Conservation (phyloP, 345 rosid genomes). For the Aquilaria malaccensis region DNA sequence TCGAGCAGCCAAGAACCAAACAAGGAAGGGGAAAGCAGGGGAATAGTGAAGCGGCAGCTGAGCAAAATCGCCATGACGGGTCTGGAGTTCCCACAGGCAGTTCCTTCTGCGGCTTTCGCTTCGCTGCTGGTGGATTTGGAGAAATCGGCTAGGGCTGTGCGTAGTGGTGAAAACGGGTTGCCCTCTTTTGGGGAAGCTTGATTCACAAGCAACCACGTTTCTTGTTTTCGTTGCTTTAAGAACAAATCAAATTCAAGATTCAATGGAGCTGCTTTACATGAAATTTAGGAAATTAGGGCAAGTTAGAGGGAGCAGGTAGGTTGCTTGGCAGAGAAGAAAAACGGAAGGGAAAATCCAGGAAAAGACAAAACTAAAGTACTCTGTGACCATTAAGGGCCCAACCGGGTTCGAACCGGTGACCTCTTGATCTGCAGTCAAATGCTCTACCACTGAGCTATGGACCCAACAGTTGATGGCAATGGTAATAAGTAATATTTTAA, state of each 20-base stretch:
- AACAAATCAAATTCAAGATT: too few species aligned
- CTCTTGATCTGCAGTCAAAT: conserved; percentile 78
- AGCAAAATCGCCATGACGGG: conserved; percentile 57
- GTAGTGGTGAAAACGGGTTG: too few species aligned
- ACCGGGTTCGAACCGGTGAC: conserved; percentile 50
- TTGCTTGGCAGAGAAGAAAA: too few species aligned
- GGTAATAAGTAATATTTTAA: too few species aligned
- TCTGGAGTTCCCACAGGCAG: conserved; percentile 71
- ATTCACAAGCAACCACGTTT: too few species aligned
- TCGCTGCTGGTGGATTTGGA: conserved; percentile 65
- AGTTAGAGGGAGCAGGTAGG: neutral
- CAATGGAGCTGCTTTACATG: conserved; percentile 15
- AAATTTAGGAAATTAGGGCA: neutral
- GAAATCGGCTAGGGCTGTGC: conserved; percentile 25
- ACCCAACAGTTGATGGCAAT: conserved; percentile 20
- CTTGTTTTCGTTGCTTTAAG: too few species aligned
- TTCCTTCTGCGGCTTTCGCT: conserved; percentile 84
- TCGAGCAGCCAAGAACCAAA: too few species aligned
- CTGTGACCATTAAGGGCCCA: conserved; percentile 20
- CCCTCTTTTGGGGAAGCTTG: conserved; percentile 38
- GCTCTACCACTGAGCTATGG: conserved; percentile 89
- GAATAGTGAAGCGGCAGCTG: conserved; percentile 51
- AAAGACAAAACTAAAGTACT: too few species aligned
- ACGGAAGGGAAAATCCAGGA: too few species aligned
- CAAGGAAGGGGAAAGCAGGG: conserved; percentile 32